phyloP scores from a whole-genome alignment of 371 early-diverging fungal genomes.

The Saksenaea vasiformis region DNA sequence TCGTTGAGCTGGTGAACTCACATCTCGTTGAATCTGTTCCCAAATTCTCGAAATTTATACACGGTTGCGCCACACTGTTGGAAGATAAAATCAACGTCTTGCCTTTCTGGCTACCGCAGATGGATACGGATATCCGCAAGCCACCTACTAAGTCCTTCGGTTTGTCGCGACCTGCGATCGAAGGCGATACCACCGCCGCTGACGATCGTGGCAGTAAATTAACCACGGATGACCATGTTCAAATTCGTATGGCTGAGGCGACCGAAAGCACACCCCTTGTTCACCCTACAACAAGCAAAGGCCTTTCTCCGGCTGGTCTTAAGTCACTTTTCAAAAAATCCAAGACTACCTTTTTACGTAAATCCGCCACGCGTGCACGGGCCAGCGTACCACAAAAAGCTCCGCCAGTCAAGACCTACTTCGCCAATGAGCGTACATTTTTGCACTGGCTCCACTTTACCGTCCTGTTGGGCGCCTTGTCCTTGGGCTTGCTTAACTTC shows the following conservation, averaged over 20 bases:
- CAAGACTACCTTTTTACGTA: constrained; percentile 14
- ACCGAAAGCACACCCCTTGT: constrained; percentile 22
- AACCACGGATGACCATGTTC: constrained; percentile 29
- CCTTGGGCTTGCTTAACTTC: constrained; percentile 78
- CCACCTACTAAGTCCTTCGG: constrained; percentile 50
- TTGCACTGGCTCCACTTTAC: constrained; percentile 79
- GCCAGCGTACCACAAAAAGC: constrained; percentile 29
- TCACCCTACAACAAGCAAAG: constrained; percentile 11
- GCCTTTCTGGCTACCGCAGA: constrained; percentile 99
- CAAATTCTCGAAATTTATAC: constrained; percentile 99
- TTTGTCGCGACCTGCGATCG: constrained; percentile 42
- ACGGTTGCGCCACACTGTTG: constrained; percentile 94
- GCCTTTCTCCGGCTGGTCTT: constrained; percentile 29
- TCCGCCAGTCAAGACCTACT: constrained; percentile 86
- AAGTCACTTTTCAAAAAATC: constrained; percentile 23
- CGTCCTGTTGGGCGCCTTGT: constrained; percentile 66
- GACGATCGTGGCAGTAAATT: constrained; percentile 31
- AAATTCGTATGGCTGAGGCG: constrained; percentile 32
- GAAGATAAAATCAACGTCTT: constrained; percentile 87
- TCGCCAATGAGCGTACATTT: constrained; percentile 98
- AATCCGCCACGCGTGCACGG: background rate
- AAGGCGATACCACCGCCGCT: constrained; percentile 24
- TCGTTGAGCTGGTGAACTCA: constrained; percentile 86
- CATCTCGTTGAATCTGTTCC: constrained; percentile 97
- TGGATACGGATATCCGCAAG: constrained; percentile 94